A percentile compares a stretch with the other conserved stretches of the same genome.
Conservation (phyloP, 2,329 filamentous ascomycete genomes). For the Fusarium sp. region DNA sequence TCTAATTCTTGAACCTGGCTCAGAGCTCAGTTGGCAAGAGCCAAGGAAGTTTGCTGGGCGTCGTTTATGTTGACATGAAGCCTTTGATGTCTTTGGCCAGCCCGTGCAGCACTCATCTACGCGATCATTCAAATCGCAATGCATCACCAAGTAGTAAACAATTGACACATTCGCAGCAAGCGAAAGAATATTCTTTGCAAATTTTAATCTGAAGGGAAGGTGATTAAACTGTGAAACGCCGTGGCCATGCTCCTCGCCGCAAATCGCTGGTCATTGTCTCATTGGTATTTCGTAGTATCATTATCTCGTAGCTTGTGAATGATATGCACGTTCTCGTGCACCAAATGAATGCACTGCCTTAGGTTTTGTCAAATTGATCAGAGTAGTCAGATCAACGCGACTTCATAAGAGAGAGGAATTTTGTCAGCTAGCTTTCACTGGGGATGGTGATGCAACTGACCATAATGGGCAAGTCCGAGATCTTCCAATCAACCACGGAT, state of each 20-base stretch:
- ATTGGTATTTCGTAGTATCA: rapidly evolving
- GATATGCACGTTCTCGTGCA: neutral
- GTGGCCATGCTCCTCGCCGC: neutral
- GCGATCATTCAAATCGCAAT: too few relatives aligned
- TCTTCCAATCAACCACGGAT: conserved; percentile 27
- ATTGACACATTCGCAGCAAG: neutral
- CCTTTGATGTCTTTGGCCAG: neutral
- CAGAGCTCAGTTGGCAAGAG: neutral
- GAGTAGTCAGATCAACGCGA: neutral
- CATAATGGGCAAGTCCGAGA: conserved; percentile 33
- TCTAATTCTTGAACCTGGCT: rapidly evolving
- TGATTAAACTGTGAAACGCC: neutral
- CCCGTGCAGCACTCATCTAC: neutral
- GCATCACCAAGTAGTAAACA: neutral
- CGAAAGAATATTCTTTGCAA: neutral
- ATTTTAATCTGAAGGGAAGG: rapidly evolving
- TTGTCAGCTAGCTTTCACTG: neutral
- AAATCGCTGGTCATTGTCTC: neutral
- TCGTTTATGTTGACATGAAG: neutral
- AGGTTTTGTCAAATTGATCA: neutral
- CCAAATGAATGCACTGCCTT: neutral
- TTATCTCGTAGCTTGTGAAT: neutral
- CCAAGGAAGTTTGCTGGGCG: too few relatives aligned
- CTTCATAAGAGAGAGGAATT: neutral
- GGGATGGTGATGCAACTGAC: neutral